These are phyloP conservation scores for Straminergon stramineum DNA, from an alignment of 225 moss, liverwort and hornwort species.

Conservation along the genomic window DNA sequence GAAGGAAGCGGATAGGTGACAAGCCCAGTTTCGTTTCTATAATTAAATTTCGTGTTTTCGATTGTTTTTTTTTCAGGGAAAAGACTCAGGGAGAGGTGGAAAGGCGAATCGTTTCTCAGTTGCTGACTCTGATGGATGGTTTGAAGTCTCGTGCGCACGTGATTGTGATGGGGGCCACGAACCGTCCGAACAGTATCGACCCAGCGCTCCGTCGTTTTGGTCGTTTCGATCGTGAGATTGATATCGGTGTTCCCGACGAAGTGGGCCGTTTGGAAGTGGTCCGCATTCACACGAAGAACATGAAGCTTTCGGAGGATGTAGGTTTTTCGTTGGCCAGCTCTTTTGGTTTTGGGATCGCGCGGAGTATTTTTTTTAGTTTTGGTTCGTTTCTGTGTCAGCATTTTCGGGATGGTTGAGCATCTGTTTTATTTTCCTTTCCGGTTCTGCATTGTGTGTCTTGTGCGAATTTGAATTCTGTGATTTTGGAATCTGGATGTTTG, in stretches of 20 bases:
- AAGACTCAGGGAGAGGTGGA: slow-evolving; percentile 98
- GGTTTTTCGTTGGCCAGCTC: background rate
- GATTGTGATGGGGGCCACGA: slow-evolving; percentile 84
- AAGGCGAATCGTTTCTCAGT: slow-evolving; percentile 88
- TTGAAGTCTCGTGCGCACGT: slow-evolving; percentile 95
- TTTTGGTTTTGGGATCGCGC: background rate
- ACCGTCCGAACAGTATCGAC: slow-evolving; percentile 67
- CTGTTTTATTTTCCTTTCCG: background rate
- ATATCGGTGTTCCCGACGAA: slow-evolving; percentile 61
- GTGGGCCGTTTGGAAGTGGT: slow-evolving; percentile 58
- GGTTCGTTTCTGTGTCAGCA: background rate
- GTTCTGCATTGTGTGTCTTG: background rate
- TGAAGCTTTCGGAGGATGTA: slow-evolving; percentile 93
- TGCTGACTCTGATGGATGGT: slow-evolving; percentile 92
- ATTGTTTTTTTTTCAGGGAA: slow-evolving; percentile 15
- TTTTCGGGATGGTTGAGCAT: background rate
- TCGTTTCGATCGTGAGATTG: slow-evolving; percentile 57
- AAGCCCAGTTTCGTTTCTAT: background rate
- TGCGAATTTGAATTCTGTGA: too few relatives aligned
- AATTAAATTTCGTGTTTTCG: background rate
- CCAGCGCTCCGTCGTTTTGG: slow-evolving; percentile 60
- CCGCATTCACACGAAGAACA: slow-evolving; percentile 66
- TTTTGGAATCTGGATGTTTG: background rate
- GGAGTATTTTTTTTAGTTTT: background rate
- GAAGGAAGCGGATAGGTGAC: background rate